These are phyloP conservation scores for Salvia hispanica DNA, from an alignment of 257 asterid species.

Conservation along the genomic window DNA sequence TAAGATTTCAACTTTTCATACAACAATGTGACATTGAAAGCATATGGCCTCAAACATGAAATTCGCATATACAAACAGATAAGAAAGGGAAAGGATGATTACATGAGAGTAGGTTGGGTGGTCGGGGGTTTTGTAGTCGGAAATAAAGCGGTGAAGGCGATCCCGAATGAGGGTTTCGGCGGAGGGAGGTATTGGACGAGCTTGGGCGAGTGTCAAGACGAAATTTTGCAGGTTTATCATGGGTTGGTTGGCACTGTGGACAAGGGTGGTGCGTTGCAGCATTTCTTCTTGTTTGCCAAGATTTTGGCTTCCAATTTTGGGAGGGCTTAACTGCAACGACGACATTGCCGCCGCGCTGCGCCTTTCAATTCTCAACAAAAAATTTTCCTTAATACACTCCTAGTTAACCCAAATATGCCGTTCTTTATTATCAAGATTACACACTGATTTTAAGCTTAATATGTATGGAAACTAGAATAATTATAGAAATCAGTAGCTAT, in stretches of 20 bases:
- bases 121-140: constrained; percentile 42
- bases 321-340: too few relatives aligned
- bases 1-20: too few relatives aligned
- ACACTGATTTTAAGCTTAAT: too few relatives aligned
- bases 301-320: neutral
- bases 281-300: neutral
- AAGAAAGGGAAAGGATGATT: neutral
- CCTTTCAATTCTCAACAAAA: too few relatives aligned
- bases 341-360: too few relatives aligned
- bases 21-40: too few relatives aligned
- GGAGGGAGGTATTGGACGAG: constrained; percentile 1
- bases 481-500: too few relatives aligned
- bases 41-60: too few relatives aligned
- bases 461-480: too few relatives aligned
- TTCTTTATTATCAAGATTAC: too few relatives aligned
- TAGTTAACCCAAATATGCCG: too few relatives aligned
- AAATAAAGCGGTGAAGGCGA: constrained; percentile 32
- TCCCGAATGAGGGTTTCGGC: constrained; percentile 32
- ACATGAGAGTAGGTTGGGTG: constrained; percentile 63
- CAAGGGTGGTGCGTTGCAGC: constrained; percentile 12
- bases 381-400: too few relatives aligned
- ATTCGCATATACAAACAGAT: neutral
- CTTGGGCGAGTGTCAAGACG: constrained; percentile 37
- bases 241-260: constrained; percentile 16
- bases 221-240: constrained; percentile 39